Conservation (phyloP, 129 eudicot genomes). For the Glebionis coronaria region DNA sequence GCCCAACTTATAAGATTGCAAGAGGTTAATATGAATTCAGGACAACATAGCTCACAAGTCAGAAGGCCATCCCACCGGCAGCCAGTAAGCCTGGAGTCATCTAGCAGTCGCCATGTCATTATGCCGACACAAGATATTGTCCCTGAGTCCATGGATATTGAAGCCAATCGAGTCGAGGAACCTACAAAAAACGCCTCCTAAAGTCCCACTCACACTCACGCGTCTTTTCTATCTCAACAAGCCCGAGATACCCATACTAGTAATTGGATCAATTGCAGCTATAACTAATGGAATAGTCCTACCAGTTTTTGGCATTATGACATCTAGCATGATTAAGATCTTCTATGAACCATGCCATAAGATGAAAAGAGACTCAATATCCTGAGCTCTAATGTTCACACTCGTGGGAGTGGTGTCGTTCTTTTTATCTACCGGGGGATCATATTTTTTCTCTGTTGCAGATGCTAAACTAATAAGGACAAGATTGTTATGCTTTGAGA, state of each 20-base stretch:
- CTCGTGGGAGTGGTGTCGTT: constrained; percentile 56
- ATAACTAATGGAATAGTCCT: constrained; percentile 55
- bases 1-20: constrained; percentile 27
- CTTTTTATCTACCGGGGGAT: constrained; percentile 55
- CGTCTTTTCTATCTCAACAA: constrained; percentile 74
- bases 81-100: constrained; percentile 62
- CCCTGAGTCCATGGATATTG: constrained; percentile 19
- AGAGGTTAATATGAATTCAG: constrained; percentile 19
- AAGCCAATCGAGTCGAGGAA: constrained; percentile 7
- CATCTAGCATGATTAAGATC: constrained; percentile 56
- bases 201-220: constrained; percentile 62
- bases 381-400: constrained; percentile 71
- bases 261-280: constrained; percentile 55
- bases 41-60: not conserved
- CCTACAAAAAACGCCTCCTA: constrained; percentile 35
- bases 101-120: constrained; percentile 43
- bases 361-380: constrained; percentile 53
- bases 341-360: constrained; percentile 53
- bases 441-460: constrained; percentile 69
- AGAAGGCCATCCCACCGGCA: constrained; percentile 18
- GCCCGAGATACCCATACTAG: constrained; percentile 67
- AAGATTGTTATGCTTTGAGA: constrained; percentile 67
- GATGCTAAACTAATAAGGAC: constrained; percentile 67
- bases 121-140: not conserved
- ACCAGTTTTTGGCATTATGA: constrained; percentile 64